Evolutionary conservation across 108 stramenopile genomes (phyloP).

Genomic region (Cylindrotheca closterium): DNA sequence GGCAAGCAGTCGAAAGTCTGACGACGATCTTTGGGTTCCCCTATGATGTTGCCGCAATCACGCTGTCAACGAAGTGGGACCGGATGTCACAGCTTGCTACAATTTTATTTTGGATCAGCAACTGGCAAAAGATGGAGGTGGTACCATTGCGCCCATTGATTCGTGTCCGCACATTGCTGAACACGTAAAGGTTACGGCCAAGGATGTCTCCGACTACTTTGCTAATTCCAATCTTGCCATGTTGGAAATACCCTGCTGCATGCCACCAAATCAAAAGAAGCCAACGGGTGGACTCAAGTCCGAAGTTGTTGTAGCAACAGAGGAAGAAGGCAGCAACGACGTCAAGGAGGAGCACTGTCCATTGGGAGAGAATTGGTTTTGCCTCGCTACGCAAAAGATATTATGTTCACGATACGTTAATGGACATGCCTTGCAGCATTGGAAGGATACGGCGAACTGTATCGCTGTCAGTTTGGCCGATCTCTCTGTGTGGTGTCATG

Average conservation of each 20-base stretch:
- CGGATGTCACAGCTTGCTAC: conserved; percentile 47
- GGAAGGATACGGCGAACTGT: conserved; percentile 58
- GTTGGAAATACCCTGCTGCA: background rate
- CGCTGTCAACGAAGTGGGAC: conserved; percentile 18
- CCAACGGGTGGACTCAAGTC: conserved; percentile 10
- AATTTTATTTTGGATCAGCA: conserved; percentile 71
- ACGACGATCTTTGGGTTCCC: conserved; percentile 24
- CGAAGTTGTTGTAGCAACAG: background rate
- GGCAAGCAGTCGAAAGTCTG: conserved; percentile 28
- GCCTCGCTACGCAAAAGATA: conserved; percentile 52
- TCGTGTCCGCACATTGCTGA: conserved; percentile 70
- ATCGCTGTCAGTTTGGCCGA: conserved; percentile 67
- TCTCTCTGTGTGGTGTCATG: conserved; percentile 82
- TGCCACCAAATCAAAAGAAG: background rate
- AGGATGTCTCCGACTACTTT: background rate
- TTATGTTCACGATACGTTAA: conserved; percentile 77
- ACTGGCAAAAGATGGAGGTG: conserved; percentile 57
- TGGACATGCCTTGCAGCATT: conserved; percentile 70
- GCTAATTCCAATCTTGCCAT: background rate
- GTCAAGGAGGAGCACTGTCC: conserved; percentile 30
- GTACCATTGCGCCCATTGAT: conserved; percentile 58
- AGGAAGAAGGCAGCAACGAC: background rate
- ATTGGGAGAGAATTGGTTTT: conserved; percentile 72
- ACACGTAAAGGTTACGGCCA: background rate
- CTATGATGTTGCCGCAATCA: conserved; percentile 15